These are phyloP conservation scores for Kodamaea hsintzibuensis DNA, from an alignment of 805 yeast genomes.

Conservation along the genomic window DNA sequence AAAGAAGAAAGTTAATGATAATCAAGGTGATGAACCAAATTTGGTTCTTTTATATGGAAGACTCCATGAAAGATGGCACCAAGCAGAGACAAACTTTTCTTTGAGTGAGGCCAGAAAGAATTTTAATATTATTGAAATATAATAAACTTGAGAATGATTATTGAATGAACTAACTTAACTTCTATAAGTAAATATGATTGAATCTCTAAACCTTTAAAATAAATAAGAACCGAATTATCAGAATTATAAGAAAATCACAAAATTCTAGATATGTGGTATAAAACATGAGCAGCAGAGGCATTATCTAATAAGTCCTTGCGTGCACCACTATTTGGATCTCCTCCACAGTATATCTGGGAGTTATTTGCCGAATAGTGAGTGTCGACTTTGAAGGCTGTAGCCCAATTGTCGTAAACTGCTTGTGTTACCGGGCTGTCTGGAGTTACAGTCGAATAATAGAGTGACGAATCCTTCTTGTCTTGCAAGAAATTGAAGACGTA, in stretches of 20 bases:
- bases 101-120: constrained; percentile 27
- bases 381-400: constrained; percentile 1
- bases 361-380: neutral
- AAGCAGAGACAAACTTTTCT: constrained; percentile 18
- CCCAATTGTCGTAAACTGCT: constrained; percentile 1
- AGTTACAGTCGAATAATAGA: constrained; percentile 17
- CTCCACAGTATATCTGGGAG: constrained; percentile 9
- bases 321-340: constrained; percentile 9
- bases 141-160: neutral
- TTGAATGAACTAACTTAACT: too few relatives aligned
- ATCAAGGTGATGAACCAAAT: constrained; percentile 37
- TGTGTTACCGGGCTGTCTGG: neutral
- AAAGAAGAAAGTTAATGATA: constrained; percentile 34
- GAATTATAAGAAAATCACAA: neutral
- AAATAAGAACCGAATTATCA: neutral
- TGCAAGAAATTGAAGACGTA: constrained; percentile 16
- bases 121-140: constrained; percentile 23
- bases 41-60: constrained; percentile 42
- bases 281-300: constrained; percentile 18
- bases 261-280: constrained; percentile 13
- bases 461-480: constrained; percentile 12
- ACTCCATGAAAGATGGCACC: constrained; percentile 45
- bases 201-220: too few relatives aligned
- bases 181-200: too few relatives aligned
- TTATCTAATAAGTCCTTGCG: constrained; percentile 17